Base-by-base conservation (phyloP, 2,329 filamentous ascomycete species). In the Chaetomiaceae sp. region DNA sequence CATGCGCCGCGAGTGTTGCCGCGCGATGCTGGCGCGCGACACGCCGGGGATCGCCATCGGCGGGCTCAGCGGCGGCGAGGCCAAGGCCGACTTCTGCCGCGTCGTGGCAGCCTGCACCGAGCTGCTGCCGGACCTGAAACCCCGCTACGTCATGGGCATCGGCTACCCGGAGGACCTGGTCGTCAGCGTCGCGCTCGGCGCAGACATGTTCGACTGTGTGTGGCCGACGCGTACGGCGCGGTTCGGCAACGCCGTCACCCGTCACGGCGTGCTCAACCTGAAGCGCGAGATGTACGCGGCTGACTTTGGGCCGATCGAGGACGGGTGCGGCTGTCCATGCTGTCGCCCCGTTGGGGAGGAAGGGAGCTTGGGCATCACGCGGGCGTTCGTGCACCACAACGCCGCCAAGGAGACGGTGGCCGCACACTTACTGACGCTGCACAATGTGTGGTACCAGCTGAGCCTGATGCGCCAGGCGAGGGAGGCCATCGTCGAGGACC, bases 141-240 rank as follows among this genome's bases (percentile, higher is more conserved):
- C 93, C n/a, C 79, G 93, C 63, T 98, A 98, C 68, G 91, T 98
- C 47, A 98, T 98, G 94, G 93, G 93, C 15, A 93, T 98, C 56
- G 89, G 93, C 11, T 98, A 96, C 65, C 93, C 93, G 1, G 93
- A 97, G 69, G 93, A 98, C 61, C 73, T 98, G 46, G 79, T 98
- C 2, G 90, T 98, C 32, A 94, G 88, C 43, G 83, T 96, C 4
- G 93, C 93, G 1, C 75, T 98, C 1, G 93, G 93, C 3, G 93
- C 93, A 39, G 93, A 98, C 68, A 98, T 98, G 93, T 98, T 98
- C 63, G 93, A 98, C 68, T 98, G 94, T 62, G 93, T 98, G 6
- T 98, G 93, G 93, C 94, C 93, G 1, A 97, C 93, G 4, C 77
- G 93, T 44, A 98, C 93, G 29, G 93, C 93, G 62, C 82, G 93